These are phyloP conservation scores for Clonostachys rhizophaga DNA, from an alignment of 2,329 filamentous ascomycete species.

Conservation along the genomic window DNA sequence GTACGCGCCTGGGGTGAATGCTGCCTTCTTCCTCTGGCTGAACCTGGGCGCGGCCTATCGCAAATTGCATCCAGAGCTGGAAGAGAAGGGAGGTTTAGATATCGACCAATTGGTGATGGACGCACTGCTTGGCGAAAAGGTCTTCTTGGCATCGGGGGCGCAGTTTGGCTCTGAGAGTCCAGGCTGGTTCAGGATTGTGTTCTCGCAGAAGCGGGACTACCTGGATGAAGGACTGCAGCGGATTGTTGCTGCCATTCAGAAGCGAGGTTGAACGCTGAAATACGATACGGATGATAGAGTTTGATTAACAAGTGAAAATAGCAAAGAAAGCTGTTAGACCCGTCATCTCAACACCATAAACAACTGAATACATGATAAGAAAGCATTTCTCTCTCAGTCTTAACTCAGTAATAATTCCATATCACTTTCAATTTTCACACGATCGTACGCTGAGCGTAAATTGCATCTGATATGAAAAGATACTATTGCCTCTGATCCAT, in stretches of 20 bases:
- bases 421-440: too few relatives aligned
- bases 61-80: conserved; percentile 4
- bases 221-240: conserved; percentile 15
- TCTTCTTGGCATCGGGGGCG: conserved; percentile 28
- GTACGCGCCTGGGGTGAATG: conserved; percentile 41
- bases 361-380: too few relatives aligned
- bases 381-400: too few relatives aligned
- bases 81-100: conserved; percentile 6
- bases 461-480: too few relatives aligned
- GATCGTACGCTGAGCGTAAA: too few relatives aligned
- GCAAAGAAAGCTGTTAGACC: too few relatives aligned
- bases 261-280: not conserved
- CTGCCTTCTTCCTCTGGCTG: conserved; percentile 51
- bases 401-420: too few relatives aligned
- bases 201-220: conserved; percentile 21
- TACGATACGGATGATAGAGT: too few relatives aligned
- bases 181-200: conserved; percentile 32
- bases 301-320: too few relatives aligned
- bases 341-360: too few relatives aligned
- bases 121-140: conserved; percentile 17
- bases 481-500: too few relatives aligned
- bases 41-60: conserved; percentile 30
- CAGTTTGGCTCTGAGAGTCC: conserved; percentile 28
- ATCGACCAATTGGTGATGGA: conserved; percentile 17
- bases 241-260: not conserved